Evolutionary conservation across 169 alveolate genomes (phyloP), one percentile per base, ranked within the genome.

Genomic region (Plasmodium ovale): DNA sequence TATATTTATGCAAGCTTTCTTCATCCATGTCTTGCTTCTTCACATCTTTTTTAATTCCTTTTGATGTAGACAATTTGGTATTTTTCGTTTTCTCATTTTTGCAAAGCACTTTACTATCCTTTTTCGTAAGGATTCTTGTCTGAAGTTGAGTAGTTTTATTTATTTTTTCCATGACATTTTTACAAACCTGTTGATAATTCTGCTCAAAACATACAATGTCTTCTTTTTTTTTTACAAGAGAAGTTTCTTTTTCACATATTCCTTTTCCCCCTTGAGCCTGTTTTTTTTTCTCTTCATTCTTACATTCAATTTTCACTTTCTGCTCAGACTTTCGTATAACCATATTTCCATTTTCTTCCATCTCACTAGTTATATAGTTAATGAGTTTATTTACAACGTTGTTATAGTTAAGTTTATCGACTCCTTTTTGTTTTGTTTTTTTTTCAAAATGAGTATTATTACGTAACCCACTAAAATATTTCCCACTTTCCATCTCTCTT

Each of bases 401-500:
- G 23, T 59, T 74, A 54, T 74, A 74, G 39, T 74, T 49, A 4
- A 29, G 21, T 1, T 74, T 39, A 19, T 74, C 71, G 5, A 74
- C 88, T 16, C 88, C 88, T 16, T 39, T 74, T 49, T 70, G 42
- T 51, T 68, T 70, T 39, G 58, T 59, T 74, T 74, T 65, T 29
- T 74, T 74, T 37, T 74, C 88, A 44, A 69, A 65, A 39, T 42
- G 51, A 7, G 19, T 16, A 37, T 74, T 58, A 27, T 25, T 74
- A 27, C 42, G 31, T 25, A 74, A 74, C n/a, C 88, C 88, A 19
- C 88, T 62, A 25, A 74, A 74, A 42, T 74, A 74, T 44, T 58
- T 74, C 9, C 88, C 88, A 39, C 74, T 59, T 25, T 74, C 73
- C 44, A 59, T 74, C 29, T 74, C 88, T 51, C 23, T 74, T 42